Conservation (phyloP, 768 basidiomycete genomes). For the Hirschioporus abietinus region DNA sequence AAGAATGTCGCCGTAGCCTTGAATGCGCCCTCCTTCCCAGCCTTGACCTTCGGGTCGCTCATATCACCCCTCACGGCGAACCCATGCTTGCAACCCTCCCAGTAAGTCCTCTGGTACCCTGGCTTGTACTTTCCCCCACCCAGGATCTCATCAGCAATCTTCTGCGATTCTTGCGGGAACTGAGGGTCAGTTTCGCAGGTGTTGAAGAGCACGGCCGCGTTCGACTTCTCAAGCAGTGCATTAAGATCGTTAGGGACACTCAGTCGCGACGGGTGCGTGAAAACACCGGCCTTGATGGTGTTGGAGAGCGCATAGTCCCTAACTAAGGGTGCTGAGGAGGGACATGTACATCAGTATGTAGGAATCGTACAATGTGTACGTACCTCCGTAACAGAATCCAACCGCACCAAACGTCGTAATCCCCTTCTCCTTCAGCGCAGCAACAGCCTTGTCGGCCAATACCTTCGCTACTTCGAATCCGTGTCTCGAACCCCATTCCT, state of each 20-base stretch:
- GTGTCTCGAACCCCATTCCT: conserved; percentile 42
- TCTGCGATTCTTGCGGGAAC: conserved; percentile 45
- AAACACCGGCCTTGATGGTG: conserved; percentile 40
- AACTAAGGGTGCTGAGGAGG: conserved; percentile 33
- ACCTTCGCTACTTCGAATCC: conserved; percentile 36
- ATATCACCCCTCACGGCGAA: conserved; percentile 18
- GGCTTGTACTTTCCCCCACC: conserved; percentile 31
- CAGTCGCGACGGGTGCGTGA: conserved; percentile 59
- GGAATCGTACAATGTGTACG: not conserved
- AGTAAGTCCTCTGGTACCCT: conserved; percentile 11
- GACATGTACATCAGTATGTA: not conserved
- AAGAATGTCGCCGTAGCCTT: conserved; percentile 32
- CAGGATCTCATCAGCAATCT: conserved; percentile 44
- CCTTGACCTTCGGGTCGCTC: conserved; percentile 23
- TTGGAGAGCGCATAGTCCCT: conserved; percentile 60
- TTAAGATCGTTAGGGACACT: conserved; percentile 55
- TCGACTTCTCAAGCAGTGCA: conserved; percentile 42
- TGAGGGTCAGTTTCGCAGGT: conserved; percentile 47
- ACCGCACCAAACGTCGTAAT: conserved; percentile 52
- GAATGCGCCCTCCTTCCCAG: conserved; percentile 38
- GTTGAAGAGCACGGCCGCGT: conserved; percentile 62
- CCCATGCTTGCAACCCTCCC: conserved; percentile 20
- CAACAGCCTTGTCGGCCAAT: conserved; percentile 48
- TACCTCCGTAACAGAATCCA: conserved; percentile 70
- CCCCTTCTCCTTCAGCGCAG: conserved; percentile 52